Base-by-base conservation (phyloP, 257 asterid genomes). In the Linaria vulgaris region DNA sequence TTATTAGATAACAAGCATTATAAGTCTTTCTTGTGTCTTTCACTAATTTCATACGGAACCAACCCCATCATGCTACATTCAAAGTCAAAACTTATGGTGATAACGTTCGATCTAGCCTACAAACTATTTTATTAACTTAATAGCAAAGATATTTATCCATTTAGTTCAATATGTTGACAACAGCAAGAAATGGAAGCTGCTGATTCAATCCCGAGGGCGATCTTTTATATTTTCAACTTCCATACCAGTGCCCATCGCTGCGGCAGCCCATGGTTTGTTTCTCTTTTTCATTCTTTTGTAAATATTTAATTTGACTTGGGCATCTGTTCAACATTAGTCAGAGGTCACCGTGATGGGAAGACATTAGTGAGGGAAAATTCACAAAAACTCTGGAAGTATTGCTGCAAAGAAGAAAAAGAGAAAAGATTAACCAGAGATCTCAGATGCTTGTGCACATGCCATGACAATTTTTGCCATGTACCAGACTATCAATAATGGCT, bases 161-260 rank as follows among this genome's bases (percentile, higher is more conserved):
- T 64, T 67, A 9, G 50, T n/a, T n/a, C n/a, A 27, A 27, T 27
- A 11, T 61, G 53, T 72, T 67, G 67, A 68, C 75, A 63, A 57
- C 96, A 94, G 99, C 90, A 84, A 87, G 82, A 78, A 68, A 70
- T 94, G 99, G 99, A 94, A 94, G 84, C 81, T 85, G 74, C 85
- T 94, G 24, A 85, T 94, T 72, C 99, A 94, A 74, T 94, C 99
- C 30, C 80, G 96, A 41, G 99, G 97, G 13, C 91, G 99, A 43
- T 87, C 99, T 69, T 94, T 94, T 78, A 94, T 94, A 82, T 94
- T 94, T 77, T 94, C 99, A 59, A 89, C 99, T 64, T 83, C 97
- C 53, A 75, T 88, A 23, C 97, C 99, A 1, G 94, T 94, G 68
- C 99, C 99, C 21, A 63, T 94, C 70, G 86, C 67, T 78, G 99